phyloP scores from a whole-genome alignment of 768 basidiomycete species.

The Boletus rubroflammeus region DNA sequence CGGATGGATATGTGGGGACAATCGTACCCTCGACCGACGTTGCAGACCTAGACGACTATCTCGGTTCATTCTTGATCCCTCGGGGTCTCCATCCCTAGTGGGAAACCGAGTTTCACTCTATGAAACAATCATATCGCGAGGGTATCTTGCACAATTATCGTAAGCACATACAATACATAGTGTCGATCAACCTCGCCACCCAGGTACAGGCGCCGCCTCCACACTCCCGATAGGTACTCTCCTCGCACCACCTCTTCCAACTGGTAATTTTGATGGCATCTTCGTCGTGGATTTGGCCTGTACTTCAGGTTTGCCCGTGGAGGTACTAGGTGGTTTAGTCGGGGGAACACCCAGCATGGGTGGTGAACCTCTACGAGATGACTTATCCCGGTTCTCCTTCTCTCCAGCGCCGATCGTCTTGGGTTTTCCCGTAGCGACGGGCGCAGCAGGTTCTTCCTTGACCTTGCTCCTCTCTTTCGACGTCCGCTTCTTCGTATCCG shows the following conservation, averaged over 20 bases:
- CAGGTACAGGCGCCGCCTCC: slow-evolving; percentile 52
- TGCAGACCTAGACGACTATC: slow-evolving; percentile 45
- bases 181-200: slow-evolving; percentile 52
- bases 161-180: slow-evolving; percentile 15
- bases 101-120: background rate
- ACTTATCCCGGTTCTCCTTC: slow-evolving; percentile 38
- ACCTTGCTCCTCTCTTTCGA: slow-evolving; percentile 42
- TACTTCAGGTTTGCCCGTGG: slow-evolving; percentile 13
- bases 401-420: slow-evolving; percentile 29
- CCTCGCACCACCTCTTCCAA: slow-evolving; percentile 49
- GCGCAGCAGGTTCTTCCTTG: slow-evolving; percentile 21
- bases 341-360: slow-evolving; percentile 18
- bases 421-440: slow-evolving; percentile 23
- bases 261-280: slow-evolving; percentile 32
- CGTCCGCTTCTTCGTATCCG: slow-evolving; percentile 27
- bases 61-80: slow-evolving; percentile 42
- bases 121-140: background rate
- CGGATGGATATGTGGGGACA: slow-evolving; percentile 40
- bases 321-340: slow-evolving; percentile 12
- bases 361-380: slow-evolving; percentile 26
- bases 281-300: slow-evolving; percentile 8
- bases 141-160: slow-evolving; percentile 26
- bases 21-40: slow-evolving; percentile 28
- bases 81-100: background rate
- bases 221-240: slow-evolving; percentile 65